A percentile compares a stretch with the other conserved stretches of the same genome.
Conservation (phyloP, 192 early-diverging fungal species). For the Coemansia pectinata region DNA sequence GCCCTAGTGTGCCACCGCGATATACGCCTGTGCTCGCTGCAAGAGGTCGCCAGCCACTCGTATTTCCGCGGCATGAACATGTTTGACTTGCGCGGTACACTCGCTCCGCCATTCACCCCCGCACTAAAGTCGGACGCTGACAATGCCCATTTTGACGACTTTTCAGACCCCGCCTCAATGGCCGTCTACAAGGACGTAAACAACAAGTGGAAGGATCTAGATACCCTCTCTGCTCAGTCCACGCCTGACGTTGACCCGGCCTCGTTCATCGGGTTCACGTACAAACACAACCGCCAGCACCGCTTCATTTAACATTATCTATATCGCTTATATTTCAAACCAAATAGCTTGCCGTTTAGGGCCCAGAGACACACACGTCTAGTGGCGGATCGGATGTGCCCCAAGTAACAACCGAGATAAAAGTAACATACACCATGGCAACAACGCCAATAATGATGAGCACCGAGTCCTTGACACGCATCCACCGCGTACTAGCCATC, state of each 20-base stretch:
- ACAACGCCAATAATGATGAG: constrained; percentile 71
- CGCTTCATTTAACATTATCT: constrained; percentile 21
- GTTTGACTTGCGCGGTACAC: constrained; percentile 61
- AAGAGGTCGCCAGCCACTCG: constrained; percentile 59
- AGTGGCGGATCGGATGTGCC: constrained; percentile 38
- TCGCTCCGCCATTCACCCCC: constrained; percentile 73
- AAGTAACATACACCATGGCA: constrained; percentile 84
- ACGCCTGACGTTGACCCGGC: constrained; percentile 66
- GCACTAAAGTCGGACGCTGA: constrained; percentile 67
- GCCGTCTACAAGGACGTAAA: constrained; percentile 60
- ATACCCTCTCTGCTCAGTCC: constrained; percentile 25
- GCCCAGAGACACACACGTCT: constrained; percentile 24
- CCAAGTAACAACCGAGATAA: constrained; percentile 42
- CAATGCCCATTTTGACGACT: constrained; percentile 81
- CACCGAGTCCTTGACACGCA: constrained; percentile 59
- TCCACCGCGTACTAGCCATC: constrained; percentile 55
- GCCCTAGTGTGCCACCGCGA: constrained; percentile 59
- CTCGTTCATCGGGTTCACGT: constrained; percentile 85
- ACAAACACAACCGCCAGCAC: constrained; percentile 54
- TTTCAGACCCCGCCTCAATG: constrained; percentile 62
- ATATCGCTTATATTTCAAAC: not conserved
- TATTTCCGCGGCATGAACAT: constrained; percentile 68
- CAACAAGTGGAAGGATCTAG: constrained; percentile 55
- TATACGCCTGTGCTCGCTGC: constrained; percentile 56
- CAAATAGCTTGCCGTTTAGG: not conserved